These are phyloP conservation scores for Trichophyton rubrum DNA, from an alignment of 2,329 filamentous ascomycete genomes.

Conservation along the genomic window DNA sequence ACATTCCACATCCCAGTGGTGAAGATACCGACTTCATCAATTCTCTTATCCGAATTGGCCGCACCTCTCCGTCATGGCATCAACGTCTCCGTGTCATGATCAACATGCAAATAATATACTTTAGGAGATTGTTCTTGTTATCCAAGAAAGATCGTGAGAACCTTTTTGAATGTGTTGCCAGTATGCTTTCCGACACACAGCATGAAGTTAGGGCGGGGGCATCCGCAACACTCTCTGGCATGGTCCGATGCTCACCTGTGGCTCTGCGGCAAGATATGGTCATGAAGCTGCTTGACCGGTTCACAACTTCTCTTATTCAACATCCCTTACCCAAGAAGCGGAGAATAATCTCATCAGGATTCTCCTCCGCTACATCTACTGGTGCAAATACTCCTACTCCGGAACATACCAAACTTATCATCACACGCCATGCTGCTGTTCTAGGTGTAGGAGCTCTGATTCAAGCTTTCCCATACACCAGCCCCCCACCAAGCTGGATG, in stretches of 20 bases:
- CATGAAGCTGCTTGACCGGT: slow-evolving; percentile 59
- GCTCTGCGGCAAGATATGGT: slow-evolving; percentile 69
- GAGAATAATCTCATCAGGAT: slow-evolving; percentile 23
- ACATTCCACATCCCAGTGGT: slow-evolving; percentile 79
- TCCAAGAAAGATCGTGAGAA: slow-evolving; percentile 59
- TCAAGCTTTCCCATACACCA: slow-evolving; percentile 91
- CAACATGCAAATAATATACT: slow-evolving; percentile 98
- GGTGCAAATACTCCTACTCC: slow-evolving; percentile 38
- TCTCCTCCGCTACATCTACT: slow-evolving; percentile 33
- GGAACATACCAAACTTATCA: slow-evolving; percentile 57
- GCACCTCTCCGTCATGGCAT: slow-evolving; percentile 78
- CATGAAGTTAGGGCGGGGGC: slow-evolving; percentile 89
- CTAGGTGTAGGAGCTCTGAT: slow-evolving; percentile 81
- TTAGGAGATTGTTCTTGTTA: slow-evolving; percentile 85
- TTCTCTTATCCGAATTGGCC: slow-evolving; percentile 76
- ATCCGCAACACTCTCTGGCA: slow-evolving; percentile 84
- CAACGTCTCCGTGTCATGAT: slow-evolving; percentile 88
- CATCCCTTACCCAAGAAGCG: slow-evolving; percentile 75
- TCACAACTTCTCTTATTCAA: slow-evolving; percentile 61
- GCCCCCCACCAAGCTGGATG: slow-evolving; percentile 85
- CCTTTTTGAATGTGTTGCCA: slow-evolving; percentile 84
- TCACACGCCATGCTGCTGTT: slow-evolving; percentile 78
- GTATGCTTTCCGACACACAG: slow-evolving; percentile 84
- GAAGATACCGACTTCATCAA: slow-evolving; percentile 77
- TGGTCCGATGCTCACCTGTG: slow-evolving; percentile 90